Percentiles rank a stretch among this genome's conserved stretches.
phyloP scores from a whole-genome alignment of 306 rosid species.

The Benincasa hispida region DNA sequence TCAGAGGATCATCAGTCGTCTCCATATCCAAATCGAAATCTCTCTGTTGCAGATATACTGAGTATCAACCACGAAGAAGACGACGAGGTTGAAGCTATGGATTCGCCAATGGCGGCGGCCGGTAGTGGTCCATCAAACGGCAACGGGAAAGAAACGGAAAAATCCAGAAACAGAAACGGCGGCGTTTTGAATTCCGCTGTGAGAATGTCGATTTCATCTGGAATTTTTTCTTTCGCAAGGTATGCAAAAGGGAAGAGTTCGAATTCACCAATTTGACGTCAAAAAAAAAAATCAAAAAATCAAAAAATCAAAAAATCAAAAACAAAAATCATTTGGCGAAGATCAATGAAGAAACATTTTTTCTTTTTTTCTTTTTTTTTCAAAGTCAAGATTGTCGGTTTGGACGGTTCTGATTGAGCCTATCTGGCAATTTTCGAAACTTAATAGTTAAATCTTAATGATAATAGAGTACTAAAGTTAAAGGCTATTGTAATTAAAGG shows the following conservation, averaged over 20 bases:
- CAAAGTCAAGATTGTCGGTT: conserved; percentile 2
- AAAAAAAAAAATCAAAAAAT: too few species aligned
- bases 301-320: too few species aligned
- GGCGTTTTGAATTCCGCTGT: conserved; percentile 19
- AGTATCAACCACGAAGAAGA: conserved; percentile 2
- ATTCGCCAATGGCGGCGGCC: conserved; percentile 17
- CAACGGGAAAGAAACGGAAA: conserved; percentile 1
- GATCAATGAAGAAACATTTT: not conserved
- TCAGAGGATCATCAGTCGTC: conserved; percentile 15
- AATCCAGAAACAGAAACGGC: conserved; percentile 9
- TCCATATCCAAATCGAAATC: not conserved
- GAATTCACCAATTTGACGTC: conserved; percentile 14
- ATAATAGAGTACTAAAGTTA: not conserved
- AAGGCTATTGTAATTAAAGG: not conserved
- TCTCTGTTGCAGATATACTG: conserved; percentile 29
- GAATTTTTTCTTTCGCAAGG: conserved; percentile 27
- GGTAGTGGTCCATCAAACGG: not conserved
- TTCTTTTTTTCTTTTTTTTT: not conserved
- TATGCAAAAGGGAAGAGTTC: conserved; percentile 19
- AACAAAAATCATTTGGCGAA: not conserved
- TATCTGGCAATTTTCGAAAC: not conserved
- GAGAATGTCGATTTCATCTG: conserved; percentile 31
- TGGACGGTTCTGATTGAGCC: not conserved
- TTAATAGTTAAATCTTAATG: not conserved
- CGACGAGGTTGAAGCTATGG: not conserved